Percentiles rank a stretch among this genome's conserved stretches.
These are phyloP conservation scores for Plasmodium chabaudi DNA, from an alignment of 169 alveolate species.

Conservation along the genomic window DNA sequence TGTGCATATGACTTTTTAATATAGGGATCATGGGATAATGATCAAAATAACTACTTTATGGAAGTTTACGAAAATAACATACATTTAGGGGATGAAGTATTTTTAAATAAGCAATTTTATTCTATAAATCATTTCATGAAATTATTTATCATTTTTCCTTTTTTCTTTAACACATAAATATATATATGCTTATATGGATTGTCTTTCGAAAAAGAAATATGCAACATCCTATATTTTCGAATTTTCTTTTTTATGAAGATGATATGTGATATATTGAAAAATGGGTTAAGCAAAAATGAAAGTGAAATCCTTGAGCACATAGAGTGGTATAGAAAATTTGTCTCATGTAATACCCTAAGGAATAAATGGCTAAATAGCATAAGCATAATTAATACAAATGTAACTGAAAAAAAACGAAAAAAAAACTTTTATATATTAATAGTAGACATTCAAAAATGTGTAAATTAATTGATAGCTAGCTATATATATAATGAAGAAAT, in stretches of 20 bases:
- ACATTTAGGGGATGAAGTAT: slow-evolving; percentile 50
- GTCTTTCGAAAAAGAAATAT: too few species aligned
- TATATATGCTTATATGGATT: too few species aligned
- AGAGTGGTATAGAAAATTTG: slow-evolving; percentile 32
- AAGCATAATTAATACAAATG: slow-evolving; percentile 46
- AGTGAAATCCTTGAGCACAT: slow-evolving; percentile 47
- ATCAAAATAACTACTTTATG: slow-evolving; percentile 65
- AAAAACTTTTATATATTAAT: neutral
- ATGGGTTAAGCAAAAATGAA: slow-evolving; percentile 32
- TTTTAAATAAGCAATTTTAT: neutral
- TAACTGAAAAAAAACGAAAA: slow-evolving; percentile 14
- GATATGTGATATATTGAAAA: slow-evolving; percentile 18
- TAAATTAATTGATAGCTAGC: too few species aligned
- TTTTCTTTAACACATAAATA: too few species aligned
- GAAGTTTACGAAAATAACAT: slow-evolving; percentile 39
- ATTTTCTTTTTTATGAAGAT: neutral
- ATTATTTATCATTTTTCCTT: too few species aligned
- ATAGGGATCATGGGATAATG: slow-evolving; percentile 61
- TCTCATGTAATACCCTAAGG: slow-evolving; percentile 25
- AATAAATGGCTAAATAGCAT: slow-evolving; percentile 38
- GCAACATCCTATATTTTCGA: too few species aligned
- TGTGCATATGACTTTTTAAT: neutral
- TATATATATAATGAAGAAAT: neutral
- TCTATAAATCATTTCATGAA: too few species aligned
- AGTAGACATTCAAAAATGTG: too few species aligned